Conservation (phyloP, 495 filamentous ascomycete species). For the Geoglossum glabrum region DNA sequence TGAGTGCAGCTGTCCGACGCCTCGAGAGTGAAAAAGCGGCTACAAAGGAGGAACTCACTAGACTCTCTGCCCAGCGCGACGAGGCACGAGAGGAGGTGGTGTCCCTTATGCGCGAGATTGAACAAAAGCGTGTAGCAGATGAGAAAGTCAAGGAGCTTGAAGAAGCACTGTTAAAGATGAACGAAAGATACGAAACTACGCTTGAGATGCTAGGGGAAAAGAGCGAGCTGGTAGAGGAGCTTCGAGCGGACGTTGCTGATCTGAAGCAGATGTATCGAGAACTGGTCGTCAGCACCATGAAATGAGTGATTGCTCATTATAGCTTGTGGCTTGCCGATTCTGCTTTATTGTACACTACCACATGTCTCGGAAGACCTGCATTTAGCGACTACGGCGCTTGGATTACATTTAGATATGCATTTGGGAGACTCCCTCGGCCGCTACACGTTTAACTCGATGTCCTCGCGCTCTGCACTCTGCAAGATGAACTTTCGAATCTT, state of each 20-base stretch:
- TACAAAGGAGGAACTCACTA: conserved; percentile 60
- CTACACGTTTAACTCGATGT: conserved; percentile 39
- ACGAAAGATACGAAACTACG: conserved; percentile 65
- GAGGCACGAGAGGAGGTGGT: conserved; percentile 84
- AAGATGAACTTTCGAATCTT: conserved; percentile 61
- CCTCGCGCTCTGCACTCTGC: conserved; percentile 64
- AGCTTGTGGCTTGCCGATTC: not conserved
- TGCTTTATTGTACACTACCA: not conserved
- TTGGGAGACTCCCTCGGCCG: not conserved
- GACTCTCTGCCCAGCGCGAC: conserved; percentile 67
- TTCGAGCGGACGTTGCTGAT: conserved; percentile 73
- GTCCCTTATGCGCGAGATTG: conserved; percentile 63
- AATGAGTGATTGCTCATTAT: conserved; percentile 20
- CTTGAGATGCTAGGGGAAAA: conserved; percentile 94
- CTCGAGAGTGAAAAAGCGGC: conserved; percentile 81
- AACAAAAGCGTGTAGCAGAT: conserved; percentile 41
- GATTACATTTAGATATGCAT: not conserved
- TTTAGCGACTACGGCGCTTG: not conserved
- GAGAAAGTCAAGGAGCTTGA: conserved; percentile 43
- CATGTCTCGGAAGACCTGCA: not conserved
- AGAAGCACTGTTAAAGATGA: conserved; percentile 38
- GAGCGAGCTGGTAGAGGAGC: conserved; percentile 81
- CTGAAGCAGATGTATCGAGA: conserved; percentile 91
- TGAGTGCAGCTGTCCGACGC: conserved; percentile 79
- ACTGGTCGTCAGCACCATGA: conserved; percentile 67